Base-by-base conservation (phyloP, 2,329 filamentous ascomycete genomes). In the Pseudogymnoascus sp. region DNA sequence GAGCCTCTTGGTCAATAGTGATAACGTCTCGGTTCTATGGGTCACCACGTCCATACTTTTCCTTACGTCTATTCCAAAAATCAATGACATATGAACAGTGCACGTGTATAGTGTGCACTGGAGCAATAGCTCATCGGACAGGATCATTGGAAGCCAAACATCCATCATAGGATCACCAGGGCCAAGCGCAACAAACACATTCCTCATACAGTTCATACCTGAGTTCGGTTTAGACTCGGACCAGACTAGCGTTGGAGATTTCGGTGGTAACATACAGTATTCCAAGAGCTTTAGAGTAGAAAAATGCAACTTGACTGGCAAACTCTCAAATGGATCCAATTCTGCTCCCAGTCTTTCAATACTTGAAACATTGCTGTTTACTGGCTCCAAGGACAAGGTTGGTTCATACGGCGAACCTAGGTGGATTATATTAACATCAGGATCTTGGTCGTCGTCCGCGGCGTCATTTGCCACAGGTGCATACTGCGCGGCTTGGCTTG, bases 61-160 rank as follows among this genome's bases (percentile, higher is more conserved):
- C 60, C 35, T 62, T 15, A 33, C 26, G n/a, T 62, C 60, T 29
- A 62, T 62, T 19, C 60, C 60, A n/a, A 33, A 62, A 33, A 62
- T 62, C 4, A 38, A 17, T 29, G 60, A 31, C 60, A 62, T 62
- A 11, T 62, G 60, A 33, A 62, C 23, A 17, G 60, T 29, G 37
- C 7, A n/a, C 1, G 40, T 50, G 11, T 62, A 62, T 5, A 62
- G 29, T 7, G 37, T 46, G 2, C 60, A 62, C 23, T 62, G 60
- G 11, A 62, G 44, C 9, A 53, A 46, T 17, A 62, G 5, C 15
- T 62, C 21, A 21, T 62, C 60, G n/a, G 60, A 62, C 17, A 62
- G 21, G 29, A 62, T 62, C 40, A 62, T 46, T 50, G 60, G 60
- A 11, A 62, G 23, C 60, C 60, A 62, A 3, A 62, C 11, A 11